A percentile compares a stretch with the other conserved stretches of the same genome.
Conservation (phyloP, 805 yeast genomes). For the Kockiozyma suomiensis region DNA sequence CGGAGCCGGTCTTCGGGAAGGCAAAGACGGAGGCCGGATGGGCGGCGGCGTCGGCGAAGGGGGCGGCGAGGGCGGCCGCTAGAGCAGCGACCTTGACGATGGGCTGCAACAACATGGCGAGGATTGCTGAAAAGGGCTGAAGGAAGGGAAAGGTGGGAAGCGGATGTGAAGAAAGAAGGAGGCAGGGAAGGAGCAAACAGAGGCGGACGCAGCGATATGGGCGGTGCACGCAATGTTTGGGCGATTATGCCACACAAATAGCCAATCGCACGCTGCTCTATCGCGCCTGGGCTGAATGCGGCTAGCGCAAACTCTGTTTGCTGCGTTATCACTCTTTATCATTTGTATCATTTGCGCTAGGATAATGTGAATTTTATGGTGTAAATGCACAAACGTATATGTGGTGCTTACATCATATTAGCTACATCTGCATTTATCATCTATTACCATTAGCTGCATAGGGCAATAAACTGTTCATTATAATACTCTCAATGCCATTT, state of each 20-base stretch:
- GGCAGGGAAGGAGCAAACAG: not conserved
- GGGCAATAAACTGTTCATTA: too few relatives aligned
- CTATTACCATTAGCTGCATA: too few relatives aligned
- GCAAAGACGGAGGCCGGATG: slow-evolving; percentile 35
- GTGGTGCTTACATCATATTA: too few relatives aligned
- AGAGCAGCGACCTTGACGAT: slow-evolving; percentile 28
- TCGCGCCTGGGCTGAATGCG: not conserved
- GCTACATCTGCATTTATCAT: too few relatives aligned
- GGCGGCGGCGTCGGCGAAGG: slow-evolving; percentile 28
- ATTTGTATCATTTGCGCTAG: not conserved
- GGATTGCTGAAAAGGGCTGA: not conserved
- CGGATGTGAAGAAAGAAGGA: not conserved
- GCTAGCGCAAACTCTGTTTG: not conserved
- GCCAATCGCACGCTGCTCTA: slow-evolving; percentile 17
- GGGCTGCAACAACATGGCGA: slow-evolving; percentile 30
- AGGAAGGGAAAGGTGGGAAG: not conserved
- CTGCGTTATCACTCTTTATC: slow-evolving; percentile 3
- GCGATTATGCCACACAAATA: slow-evolving; percentile 15
- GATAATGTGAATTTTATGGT: not conserved
- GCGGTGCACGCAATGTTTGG: not conserved
- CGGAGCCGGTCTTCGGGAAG: slow-evolving; percentile 29
- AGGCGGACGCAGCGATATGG: slow-evolving; percentile 1
- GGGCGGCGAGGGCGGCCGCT: slow-evolving; percentile 26
- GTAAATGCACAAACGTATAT: not conserved
- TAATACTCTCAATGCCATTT: not conserved